Conservation (phyloP, 129 eudicot genomes). For the Heracleum sosnowskyi region DNA sequence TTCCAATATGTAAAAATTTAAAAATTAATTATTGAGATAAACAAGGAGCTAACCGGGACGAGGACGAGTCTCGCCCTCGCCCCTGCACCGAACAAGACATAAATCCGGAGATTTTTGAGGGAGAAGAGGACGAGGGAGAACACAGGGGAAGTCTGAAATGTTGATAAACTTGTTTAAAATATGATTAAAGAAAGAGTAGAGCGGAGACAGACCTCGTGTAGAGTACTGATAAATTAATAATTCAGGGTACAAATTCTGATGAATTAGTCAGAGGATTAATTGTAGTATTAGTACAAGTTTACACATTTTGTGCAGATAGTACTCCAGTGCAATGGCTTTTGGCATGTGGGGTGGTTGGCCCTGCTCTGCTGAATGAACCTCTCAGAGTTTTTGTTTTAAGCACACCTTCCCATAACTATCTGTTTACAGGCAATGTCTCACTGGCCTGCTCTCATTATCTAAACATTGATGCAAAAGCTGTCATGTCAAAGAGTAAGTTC, state of each 20-base stretch:
- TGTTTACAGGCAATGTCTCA: neutral
- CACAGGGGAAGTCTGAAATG: neutral
- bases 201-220: neutral
- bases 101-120: too few relatives aligned
- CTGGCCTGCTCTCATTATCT: neutral
- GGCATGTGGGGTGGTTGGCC: neutral
- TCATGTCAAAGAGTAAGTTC: neutral
- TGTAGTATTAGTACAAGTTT: neutral
- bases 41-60: too few relatives aligned
- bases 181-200: neutral
- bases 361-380: neutral
- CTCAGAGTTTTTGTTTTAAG: neutral
- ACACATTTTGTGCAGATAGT: neutral
- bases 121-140: too few relatives aligned
- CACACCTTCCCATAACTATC: neutral
- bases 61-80: too few relatives aligned
- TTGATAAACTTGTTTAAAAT: neutral
- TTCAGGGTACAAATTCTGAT: neutral
- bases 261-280: neutral
- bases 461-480: neutral
- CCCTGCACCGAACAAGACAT: too few relatives aligned
- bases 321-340: neutral
- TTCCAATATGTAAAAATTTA: too few relatives aligned
- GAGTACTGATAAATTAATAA: neutral
- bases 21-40: too few relatives aligned